Evolutionary conservation across 371 early-diverging fungal genomes (phyloP), one percentile per base, ranked within the genome.

Genomic region (Globomyces sp.): DNA sequence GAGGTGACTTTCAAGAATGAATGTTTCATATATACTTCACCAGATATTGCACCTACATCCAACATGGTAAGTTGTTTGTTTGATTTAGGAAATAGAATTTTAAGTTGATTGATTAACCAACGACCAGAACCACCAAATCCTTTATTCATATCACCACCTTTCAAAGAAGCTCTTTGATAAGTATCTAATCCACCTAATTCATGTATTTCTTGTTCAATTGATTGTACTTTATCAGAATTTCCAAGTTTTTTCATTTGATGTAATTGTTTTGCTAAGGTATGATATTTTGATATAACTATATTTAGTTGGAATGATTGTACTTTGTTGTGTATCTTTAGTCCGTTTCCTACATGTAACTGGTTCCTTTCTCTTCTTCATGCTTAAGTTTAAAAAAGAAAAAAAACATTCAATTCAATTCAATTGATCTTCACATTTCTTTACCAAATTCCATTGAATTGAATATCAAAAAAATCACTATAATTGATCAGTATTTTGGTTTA

Each of bases 31-130:
- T 95, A 92, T 67, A 92, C 92, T 53, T 82, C 77, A 0, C 89
- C 86, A 36, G 86, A 82, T 1, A 94, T 80, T 0, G 94, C 92
- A 0, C 96, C 96, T n/a, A 95, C 89, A 68, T 95, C 96, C 43
- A 95, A 77, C 13, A 95, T 75, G 5, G 79, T 75, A 46, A 76
- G 37, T 48, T 59, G 45, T 40, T 2, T n/a, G 40, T 51, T 72
- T 53, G 10, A n/a, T 41, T 0, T 42, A 65, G 3, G 72, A 52
- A 70, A 68, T 57, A 24, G 70, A 24, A 24, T 24, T 68, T 40
- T 65, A 9, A 90, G 68, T 11, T 80, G 68, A 36, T 81, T 79
- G 8, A 91, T 77, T 13, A 93, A 75, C 92, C 92, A 95, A 63
- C 63, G 63, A 4, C 90, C 88, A 41, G 91, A 89, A 0, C 91